Conservation (phyloP, 78 protist genomes). For the Pirum gemmata region DNA sequence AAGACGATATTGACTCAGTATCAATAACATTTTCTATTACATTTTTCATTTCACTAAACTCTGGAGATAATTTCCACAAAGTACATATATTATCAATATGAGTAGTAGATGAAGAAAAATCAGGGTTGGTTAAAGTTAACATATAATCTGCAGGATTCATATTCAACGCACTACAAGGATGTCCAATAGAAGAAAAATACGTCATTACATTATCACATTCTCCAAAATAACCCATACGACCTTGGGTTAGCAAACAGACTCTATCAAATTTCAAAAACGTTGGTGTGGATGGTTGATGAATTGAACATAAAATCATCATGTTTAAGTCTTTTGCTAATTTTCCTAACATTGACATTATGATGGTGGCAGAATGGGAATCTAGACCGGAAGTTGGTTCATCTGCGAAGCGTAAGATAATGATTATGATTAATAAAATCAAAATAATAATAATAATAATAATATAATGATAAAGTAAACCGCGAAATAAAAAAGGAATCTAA, state of each 20-base stretch:
- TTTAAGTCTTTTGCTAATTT: neutral
- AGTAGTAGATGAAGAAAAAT: too few relatives aligned
- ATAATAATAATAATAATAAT: too few relatives aligned
- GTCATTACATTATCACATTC: neutral
- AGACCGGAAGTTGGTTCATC: conserved; percentile 29
- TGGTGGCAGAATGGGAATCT: neutral
- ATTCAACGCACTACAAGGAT: neutral
- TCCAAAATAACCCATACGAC: neutral
- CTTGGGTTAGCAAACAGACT: neutral
- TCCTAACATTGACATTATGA: neutral
- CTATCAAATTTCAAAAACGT: neutral
- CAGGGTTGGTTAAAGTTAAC: neutral
- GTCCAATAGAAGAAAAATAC: neutral
- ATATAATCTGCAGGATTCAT: conserved; percentile 1
- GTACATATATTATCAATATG: too few relatives aligned
- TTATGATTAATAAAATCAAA: neutral
- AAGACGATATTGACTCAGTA: too few relatives aligned
- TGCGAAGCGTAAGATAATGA: neutral
- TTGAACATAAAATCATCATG: neutral
- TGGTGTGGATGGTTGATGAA: conserved; percentile 2
- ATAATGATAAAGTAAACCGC: too few relatives aligned
- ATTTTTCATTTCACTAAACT: too few relatives aligned
- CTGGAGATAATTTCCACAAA: too few relatives aligned
- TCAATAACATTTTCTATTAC: too few relatives aligned
- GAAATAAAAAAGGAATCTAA: too few relatives aligned